phyloP scores from a whole-genome alignment of 148 eudicot species.

The Gaultheria prostrata region DNA sequence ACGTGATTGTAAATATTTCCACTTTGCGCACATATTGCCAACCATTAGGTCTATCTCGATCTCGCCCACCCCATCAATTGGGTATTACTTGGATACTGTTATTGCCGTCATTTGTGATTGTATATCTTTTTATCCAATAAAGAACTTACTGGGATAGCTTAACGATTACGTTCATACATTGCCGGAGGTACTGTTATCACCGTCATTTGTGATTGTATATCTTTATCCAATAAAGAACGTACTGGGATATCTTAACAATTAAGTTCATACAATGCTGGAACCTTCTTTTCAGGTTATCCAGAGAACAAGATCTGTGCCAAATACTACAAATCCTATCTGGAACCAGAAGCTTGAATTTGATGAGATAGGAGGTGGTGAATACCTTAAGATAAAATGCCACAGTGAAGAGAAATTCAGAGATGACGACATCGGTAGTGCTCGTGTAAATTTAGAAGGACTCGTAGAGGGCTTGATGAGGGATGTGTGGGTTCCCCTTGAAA shows the following conservation, averaged over 20 bases:
- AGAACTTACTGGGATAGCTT: too few relatives aligned
- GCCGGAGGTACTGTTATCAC: too few relatives aligned
- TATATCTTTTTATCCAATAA: too few relatives aligned
- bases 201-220: neutral
- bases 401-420: slow-evolving; percentile 80
- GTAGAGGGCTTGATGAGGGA: slow-evolving; percentile 66
- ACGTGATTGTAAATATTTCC: too few relatives aligned
- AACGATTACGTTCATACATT: too few relatives aligned
- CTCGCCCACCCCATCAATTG: too few relatives aligned
- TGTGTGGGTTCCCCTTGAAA: slow-evolving; percentile 87
- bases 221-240: too few relatives aligned
- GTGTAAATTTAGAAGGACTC: slow-evolving; percentile 87
- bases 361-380: slow-evolving; percentile 87
- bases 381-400: slow-evolving; percentile 73
- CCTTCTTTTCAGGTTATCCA: slow-evolving; percentile 44
- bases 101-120: too few relatives aligned
- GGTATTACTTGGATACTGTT: too few relatives aligned
- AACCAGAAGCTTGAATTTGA: slow-evolving; percentile 92
- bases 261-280: slow-evolving; percentile 10
- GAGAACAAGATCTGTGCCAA: slow-evolving; percentile 51
- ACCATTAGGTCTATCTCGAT: too few relatives aligned
- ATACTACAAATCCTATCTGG: slow-evolving; percentile 64
- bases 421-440: slow-evolving; percentile 82
- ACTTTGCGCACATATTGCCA: too few relatives aligned
- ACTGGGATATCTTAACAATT: too few relatives aligned